Conservation (phyloP, 1,284 basidiomycete genomes). For the Mycosarcoma mackinlayi region DNA sequence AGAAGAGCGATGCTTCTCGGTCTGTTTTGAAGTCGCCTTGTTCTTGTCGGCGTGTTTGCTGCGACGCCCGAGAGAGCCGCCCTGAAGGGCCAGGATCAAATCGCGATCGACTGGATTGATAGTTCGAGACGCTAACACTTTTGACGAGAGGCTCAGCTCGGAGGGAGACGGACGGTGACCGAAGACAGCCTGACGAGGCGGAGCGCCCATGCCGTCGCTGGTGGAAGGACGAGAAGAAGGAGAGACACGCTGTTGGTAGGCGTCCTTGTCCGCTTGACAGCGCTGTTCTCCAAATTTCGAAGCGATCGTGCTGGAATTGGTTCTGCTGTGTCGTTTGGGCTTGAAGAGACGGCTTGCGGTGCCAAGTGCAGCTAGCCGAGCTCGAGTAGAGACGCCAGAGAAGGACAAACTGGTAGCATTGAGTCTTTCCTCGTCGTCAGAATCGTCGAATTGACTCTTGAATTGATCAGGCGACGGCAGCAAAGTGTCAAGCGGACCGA, state of each 20-base stretch:
- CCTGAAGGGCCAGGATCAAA: constrained; percentile 21
- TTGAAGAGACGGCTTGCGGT: constrained; percentile 43
- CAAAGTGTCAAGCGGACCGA: neutral
- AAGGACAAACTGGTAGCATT: neutral
- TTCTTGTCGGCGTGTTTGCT: constrained; percentile 11
- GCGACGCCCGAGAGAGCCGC: constrained; percentile 3
- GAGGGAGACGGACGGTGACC: constrained; percentile 27
- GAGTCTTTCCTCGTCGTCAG: constrained; percentile 44
- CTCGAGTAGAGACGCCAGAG: constrained; percentile 10
- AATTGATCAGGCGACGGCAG: constrained; percentile 5
- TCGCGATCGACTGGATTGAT: constrained; percentile 12
- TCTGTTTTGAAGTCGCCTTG: constrained; percentile 3
- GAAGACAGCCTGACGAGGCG: constrained; percentile 27
- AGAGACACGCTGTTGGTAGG: neutral
- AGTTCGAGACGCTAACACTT: neutral
- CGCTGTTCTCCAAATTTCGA: neutral
- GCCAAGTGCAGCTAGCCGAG: constrained; percentile 34
- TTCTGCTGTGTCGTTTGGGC: constrained; percentile 17
- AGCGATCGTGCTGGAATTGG: constrained; percentile 1
- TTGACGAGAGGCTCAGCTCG: constrained; percentile 5
- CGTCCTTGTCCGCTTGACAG: constrained; percentile 1
- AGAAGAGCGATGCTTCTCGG: neutral
- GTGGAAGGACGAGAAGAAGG: constrained; percentile 1
- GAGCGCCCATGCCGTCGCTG: constrained; percentile 18
- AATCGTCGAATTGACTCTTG: constrained; percentile 44